Base-by-base conservation (phyloP, 2,329 filamentous ascomycete genomes). In the Cytospora piceae region DNA sequence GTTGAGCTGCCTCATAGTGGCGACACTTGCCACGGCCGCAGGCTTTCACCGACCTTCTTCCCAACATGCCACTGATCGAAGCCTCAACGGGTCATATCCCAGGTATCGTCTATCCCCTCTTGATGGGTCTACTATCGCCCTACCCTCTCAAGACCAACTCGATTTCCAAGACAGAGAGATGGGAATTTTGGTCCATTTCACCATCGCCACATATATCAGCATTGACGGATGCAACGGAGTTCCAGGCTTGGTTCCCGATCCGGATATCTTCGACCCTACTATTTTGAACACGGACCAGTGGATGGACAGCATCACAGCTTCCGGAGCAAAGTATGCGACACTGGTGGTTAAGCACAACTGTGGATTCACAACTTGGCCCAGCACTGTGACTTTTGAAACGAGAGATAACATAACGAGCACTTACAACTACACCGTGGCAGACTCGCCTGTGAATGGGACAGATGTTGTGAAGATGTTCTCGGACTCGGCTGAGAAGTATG, bases 301-400 rank as follows among this genome's bases (percentile, higher is more conserved):
- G 73, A 71, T 74, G 70, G 71, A 74, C 32, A 68, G 69, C 8
- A 71, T 71, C 46, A 62, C 58, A 22, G 70, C 72, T 11, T 59
- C 71, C 0, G 73, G 73, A n/a, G 73, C 70, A 12, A 70, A 70
- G 46, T 74, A 73, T 58, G 73, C 73, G 20, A 74, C 73, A 0
- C 66, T 74, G 31, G 73, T 74, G 6, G 73, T 71, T 11, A 74
- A 74, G 58, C 73, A 74, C 63, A 74, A 74, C 56, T 74, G 73
- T 62, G 73, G 73, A 15, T 74, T 74, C 63, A 70, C 70, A 3
- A 71, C 68, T 2, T 74, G 73, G 73, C 73, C 73, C 1, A 74
- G 72, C 49, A 55, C 71, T 46, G 72, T 74, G 7, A 67, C 60
- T 20, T 74, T 74, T 55, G 58, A 66, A 53, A 70, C 70, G 15